Percentiles rank a stretch among this genome's conserved stretches.
These are phyloP conservation scores for Stromatinia cepivora DNA, from an alignment of 2,329 filamentous ascomycete species.

Conservation along the genomic window DNA sequence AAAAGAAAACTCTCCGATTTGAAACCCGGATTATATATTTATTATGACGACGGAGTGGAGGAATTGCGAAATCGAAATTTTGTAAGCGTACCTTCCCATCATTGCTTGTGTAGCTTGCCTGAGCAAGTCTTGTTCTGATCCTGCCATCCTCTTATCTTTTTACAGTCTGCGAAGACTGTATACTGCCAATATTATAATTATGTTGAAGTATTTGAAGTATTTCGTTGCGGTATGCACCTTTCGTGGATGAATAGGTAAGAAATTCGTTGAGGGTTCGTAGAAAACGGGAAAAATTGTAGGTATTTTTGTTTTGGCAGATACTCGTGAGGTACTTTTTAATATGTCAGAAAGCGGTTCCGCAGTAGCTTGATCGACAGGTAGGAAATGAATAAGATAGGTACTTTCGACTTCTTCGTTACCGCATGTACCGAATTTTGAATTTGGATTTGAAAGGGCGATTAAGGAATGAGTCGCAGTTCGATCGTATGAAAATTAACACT, in stretches of 20 bases:
- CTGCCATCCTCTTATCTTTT: constrained; percentile 32
- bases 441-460: constrained; percentile 11
- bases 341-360: neutral
- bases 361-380: constrained; percentile 9
- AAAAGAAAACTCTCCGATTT: neutral
- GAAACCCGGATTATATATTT: neutral
- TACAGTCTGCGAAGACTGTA: constrained; percentile 15
- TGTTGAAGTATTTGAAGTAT: neutral
- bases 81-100: constrained; percentile 41
- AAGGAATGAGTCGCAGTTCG: constrained; percentile 20
- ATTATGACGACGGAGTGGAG: constrained; percentile 16
- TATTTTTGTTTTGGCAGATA: neutral
- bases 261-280: neutral
- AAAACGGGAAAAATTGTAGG: neutral
- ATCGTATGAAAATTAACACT: neutral
- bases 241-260: neutral
- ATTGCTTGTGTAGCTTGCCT: constrained; percentile 42
- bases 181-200: constrained; percentile 1
- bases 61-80: constrained; percentile 24
- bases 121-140: constrained; percentile 40
- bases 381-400: neutral
- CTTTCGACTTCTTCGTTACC: neutral
- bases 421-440: neutral
- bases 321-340: neutral
- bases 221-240: constrained; percentile 4